Evolutionary conservation across 1,284 basidiomycete species (phyloP).

Genomic region (Fomes fomentarius): DNA sequence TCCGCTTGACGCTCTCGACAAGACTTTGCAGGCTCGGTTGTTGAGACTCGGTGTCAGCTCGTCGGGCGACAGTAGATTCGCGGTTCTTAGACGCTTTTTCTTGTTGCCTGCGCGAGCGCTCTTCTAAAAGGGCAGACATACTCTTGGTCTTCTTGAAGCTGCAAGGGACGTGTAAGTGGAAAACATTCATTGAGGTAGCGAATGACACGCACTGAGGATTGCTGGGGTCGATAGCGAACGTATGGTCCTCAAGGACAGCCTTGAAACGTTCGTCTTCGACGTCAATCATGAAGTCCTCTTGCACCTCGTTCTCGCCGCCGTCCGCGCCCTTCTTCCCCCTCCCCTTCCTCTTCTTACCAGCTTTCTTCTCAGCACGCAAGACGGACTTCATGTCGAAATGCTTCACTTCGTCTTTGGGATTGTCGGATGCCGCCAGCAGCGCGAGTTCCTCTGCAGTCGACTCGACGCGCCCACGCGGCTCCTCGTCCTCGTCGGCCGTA

Average conservation of each 20-base stretch:
- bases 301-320: constrained; percentile 60
- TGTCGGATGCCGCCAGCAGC: constrained; percentile 63
- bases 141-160: constrained; percentile 91
- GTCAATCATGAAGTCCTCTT: constrained; percentile 84
- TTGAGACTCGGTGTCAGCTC: constrained; percentile 19
- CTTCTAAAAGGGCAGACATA: constrained; percentile 82
- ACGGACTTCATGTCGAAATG: constrained; percentile 96
- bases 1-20: constrained; percentile 87
- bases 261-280: constrained; percentile 90
- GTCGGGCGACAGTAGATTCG: constrained; percentile 5
- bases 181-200: background rate
- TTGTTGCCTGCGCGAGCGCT: constrained; percentile 64
- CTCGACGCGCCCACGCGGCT: constrained; percentile 22
- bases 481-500: constrained; percentile 11
- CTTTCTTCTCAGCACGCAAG: constrained; percentile 80
- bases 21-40: constrained; percentile 62
- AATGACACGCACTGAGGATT: constrained; percentile 81
- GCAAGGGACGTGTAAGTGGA: constrained; percentile 15
- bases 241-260: constrained; percentile 86
- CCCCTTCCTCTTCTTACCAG: constrained; percentile 55
- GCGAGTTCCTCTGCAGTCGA: constrained; percentile 67
- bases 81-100: constrained; percentile 35
- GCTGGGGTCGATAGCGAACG: constrained; percentile 95
- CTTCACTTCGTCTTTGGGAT: constrained; percentile 55
- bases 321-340: constrained; percentile 43